phyloP scores from a whole-genome alignment of 805 yeast species.

The Nakazawaea laoshanensis region DNA sequence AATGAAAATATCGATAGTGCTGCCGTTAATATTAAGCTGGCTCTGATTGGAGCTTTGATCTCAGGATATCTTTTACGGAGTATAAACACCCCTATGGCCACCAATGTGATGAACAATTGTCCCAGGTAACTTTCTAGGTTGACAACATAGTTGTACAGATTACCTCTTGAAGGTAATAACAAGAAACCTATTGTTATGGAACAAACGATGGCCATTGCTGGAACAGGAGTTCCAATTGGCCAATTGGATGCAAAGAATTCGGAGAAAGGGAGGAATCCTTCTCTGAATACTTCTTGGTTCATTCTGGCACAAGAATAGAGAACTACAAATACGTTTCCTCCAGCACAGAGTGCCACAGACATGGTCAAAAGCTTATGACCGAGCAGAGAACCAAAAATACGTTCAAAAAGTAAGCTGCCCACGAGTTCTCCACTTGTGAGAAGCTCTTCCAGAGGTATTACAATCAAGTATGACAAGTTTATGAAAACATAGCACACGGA shows the following conservation, averaged over 20 bases:
- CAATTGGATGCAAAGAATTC: constrained; percentile 42
- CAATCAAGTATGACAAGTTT: constrained; percentile 42
- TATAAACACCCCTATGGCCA: constrained; percentile 50
- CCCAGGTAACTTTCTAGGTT: constrained; percentile 44
- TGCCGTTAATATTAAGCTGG: constrained; percentile 38
- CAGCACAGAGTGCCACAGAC: constrained; percentile 44
- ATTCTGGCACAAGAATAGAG: constrained; percentile 43
- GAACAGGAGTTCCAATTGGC: constrained; percentile 46
- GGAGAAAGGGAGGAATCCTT: constrained; percentile 45
- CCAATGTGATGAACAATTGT: constrained; percentile 40
- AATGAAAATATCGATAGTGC: constrained; percentile 36
- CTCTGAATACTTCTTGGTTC: constrained; percentile 49
- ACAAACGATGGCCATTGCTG: constrained; percentile 35
- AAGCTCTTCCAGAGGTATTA: constrained; percentile 39
- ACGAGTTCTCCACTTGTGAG: constrained; percentile 36
- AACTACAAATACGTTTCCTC: constrained; percentile 49
- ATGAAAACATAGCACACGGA: constrained; percentile 36
- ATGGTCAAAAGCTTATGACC: constrained; percentile 40
- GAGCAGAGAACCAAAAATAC: constrained; percentile 37
- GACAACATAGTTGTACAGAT: constrained; percentile 42
- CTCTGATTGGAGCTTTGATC: constrained; percentile 40
- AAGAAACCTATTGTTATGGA: constrained; percentile 31
- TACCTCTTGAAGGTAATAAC: constrained; percentile 35
- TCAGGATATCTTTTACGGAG: constrained; percentile 41
- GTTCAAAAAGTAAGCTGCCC: constrained; percentile 44